Evolutionary conservation across 495 filamentous ascomycete genomes (phyloP).

Genomic region (Coniosporium apollinis): DNA sequence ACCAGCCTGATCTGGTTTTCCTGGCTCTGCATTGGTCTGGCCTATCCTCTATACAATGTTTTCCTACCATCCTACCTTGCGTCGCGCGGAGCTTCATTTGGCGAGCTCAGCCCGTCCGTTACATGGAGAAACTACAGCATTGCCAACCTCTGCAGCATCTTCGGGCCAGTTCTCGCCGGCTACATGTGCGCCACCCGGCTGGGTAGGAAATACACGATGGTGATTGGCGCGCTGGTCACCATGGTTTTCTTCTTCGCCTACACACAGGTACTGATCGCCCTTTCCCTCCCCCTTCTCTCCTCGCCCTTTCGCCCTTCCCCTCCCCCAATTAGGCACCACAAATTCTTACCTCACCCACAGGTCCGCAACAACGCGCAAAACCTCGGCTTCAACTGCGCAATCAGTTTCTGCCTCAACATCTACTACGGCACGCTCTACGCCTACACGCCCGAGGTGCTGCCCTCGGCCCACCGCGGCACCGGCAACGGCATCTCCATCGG

Average conservation of each 20-base stretch:
- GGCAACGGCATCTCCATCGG: conserved; percentile 55
- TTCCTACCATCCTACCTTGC: conserved; percentile 26
- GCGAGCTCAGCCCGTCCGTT: conserved; percentile 31
- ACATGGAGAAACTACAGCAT: conserved; percentile 60
- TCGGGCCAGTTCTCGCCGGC: conserved; percentile 46
- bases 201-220: conserved; percentile 51
- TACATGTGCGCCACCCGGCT: conserved; percentile 39
- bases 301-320: too few relatives aligned
- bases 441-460: conserved; percentile 41
- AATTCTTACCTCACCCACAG: conserved; percentile 54
- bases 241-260: conserved; percentile 57
- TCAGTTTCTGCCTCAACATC: conserved; percentile 50
- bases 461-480: conserved; percentile 51
- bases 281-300: too few relatives aligned
- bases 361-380: conserved; percentile 42
- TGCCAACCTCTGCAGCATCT: conserved; percentile 45
- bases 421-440: conserved; percentile 62
- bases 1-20: conserved; percentile 51
- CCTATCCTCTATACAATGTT: conserved; percentile 36
- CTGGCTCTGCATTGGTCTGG: conserved; percentile 46
- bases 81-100: conserved; percentile 25
- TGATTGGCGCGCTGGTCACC: conserved; percentile 39
- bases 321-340: too few relatives aligned
- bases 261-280: too few relatives aligned
- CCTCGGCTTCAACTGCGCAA: conserved; percentile 46